Base-by-base conservation (phyloP, 371 early-diverging fungal species). In the Ordospora colligata region DNA sequence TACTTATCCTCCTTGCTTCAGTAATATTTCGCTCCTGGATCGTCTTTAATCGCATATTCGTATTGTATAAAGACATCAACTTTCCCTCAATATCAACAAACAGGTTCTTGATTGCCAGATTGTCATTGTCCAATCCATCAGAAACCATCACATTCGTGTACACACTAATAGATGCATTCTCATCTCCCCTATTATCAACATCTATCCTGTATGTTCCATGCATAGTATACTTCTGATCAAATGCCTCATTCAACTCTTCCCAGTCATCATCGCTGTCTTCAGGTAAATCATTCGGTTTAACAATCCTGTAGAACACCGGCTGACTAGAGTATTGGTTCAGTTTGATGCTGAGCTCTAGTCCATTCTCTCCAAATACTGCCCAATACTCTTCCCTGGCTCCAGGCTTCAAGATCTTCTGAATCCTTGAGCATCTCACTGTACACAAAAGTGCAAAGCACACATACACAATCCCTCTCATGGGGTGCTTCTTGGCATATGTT, bases 101-200 rank as follows among this genome's bases (percentile, higher is more conserved):
- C 50, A 69, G 43, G 12, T 51, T 69, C 27, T 69, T 69, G 8
- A 69, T 42, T 17, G 69, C 52, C 45, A 52, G 51, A 10, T 52
- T 53, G 44, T 69, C 69, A 19, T 69, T 69, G 53, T 69, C 69
- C 43, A 52, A 50, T 51, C 42, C 21, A 9, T 52, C 69, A 37
- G 58, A 58, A 3, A 40, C 27, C 58, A 58, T 58, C 43, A 42
- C 42, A 42, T 44, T 23, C 6, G 53, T 52, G 37, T 51, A 42
- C 14, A 69, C 8, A 52, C 69, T 69, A 17, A 69, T 45, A 0
- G 53, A 49, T 14, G 47, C 43, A 17, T 51, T 49, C 44, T 69
- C 69, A 42, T 10, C 5, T 9, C 69, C 53, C 5, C 25, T 37
- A 9, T 69, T 69, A n/a, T 22, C 27, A 21, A 69, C 21, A 23